Conservation (phyloP, 1,139 yeast genomes). For the Saccharomyces hybrid region DNA sequence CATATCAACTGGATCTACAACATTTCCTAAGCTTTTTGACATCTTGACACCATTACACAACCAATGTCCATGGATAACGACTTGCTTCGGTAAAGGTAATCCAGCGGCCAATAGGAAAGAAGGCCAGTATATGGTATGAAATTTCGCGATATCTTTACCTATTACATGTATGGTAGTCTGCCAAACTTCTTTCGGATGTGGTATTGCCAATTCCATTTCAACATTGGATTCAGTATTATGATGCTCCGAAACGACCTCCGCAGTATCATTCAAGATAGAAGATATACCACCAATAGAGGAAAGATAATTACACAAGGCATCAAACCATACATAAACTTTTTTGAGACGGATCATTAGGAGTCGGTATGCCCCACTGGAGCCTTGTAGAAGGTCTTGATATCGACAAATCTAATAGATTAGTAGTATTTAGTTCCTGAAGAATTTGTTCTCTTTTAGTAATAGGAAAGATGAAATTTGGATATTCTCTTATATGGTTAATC, state of each 20-base stretch:
- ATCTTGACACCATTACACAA: conserved; percentile 79
- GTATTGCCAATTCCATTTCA: conserved; percentile 19
- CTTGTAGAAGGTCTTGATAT: conserved; percentile 76
- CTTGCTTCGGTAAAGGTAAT: conserved; percentile 57
- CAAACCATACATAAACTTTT: conserved; percentile 94
- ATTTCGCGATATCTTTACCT: conserved; percentile 84
- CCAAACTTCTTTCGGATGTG: conserved; percentile 18
- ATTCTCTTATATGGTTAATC: conserved; percentile 33
- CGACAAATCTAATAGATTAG: conserved; percentile 53
- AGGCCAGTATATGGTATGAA: conserved; percentile 95
- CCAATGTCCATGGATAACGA: conserved; percentile 94
- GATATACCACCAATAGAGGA: conserved; percentile 65
- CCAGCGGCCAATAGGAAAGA: conserved; percentile 80
- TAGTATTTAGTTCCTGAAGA: conserved; percentile 47
- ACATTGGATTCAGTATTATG: conserved; percentile 40
- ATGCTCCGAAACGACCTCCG: conserved; percentile 7
- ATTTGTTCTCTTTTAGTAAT: conserved; percentile 47
- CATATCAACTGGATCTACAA: conserved; percentile 78
- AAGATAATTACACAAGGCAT: conserved; percentile 79
- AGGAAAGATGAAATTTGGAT: conserved; percentile 61
- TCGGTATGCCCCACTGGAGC: conserved; percentile 83
- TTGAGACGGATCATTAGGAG: conserved; percentile 73
- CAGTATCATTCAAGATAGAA: conserved; percentile 19
- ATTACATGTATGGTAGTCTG: conserved; percentile 59
- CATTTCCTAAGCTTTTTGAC: conserved; percentile 91